Base-by-base conservation (phyloP, 108 stramenopile genomes). In the Skeletonema menzelii region DNA sequence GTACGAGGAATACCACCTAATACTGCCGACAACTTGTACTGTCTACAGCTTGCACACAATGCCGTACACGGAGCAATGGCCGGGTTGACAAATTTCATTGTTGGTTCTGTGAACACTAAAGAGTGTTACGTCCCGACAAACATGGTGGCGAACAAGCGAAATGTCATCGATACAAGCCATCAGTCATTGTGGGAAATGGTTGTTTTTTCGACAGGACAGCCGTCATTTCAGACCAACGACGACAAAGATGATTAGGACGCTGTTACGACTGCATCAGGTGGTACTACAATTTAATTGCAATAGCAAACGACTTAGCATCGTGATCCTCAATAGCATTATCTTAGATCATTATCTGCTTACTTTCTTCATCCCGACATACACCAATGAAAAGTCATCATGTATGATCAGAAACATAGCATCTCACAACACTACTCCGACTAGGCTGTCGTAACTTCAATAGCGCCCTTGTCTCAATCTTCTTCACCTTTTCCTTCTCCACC, bases 31-130 rank as follows among this genome's bases (percentile, higher is more conserved):
- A 77, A 86, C 37, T 70, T 94, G 26, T 94, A 94, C 70, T 96
- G 97, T 84, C 79, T 81, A 62, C 89, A 95, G 57, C 86, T 97
- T n/a, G 93, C 89, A 8, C 95, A 96, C 66, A 91, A 91, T 67
- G 95, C 95, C 15, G 97, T 96, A 13, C 93, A 97, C 67, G 97
- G 92, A 15, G 87, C 95, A 49, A 96, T 97, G 95, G 93, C 95
- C 10, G 97, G 97, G 2, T 86, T 81, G 49, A 91, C 97, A 3
- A 87, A 79, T 24, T 94, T 96, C 66, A 82, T 86, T 27, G 88
- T 91, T 5, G 97, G 93, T 27, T 69, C 92, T 10, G 77, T 87
- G 57, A 96, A 96, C 71, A 95, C 86, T 57, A 76, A 86, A 19
- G 68, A 79, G 65, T 87, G 86, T n/a, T 72, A 70, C 12, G 74